These are phyloP conservation scores for Teratosphaeria epicoccoides DNA, from an alignment of 2,329 filamentous ascomycete genomes.

Conservation along the genomic window DNA sequence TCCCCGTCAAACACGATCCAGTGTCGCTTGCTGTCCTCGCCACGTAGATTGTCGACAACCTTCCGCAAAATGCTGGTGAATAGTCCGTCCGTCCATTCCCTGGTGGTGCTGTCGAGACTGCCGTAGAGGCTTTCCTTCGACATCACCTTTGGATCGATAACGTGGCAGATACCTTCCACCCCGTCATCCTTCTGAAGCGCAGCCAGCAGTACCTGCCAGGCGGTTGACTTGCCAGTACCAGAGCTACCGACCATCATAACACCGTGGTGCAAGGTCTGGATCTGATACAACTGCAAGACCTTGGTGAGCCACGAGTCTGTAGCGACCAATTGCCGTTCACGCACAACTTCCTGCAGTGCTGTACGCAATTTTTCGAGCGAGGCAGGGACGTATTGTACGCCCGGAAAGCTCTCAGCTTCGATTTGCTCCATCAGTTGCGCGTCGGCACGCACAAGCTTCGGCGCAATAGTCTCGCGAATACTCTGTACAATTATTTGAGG, in stretches of 20 bases:
- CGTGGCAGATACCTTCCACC: conserved; percentile 87
- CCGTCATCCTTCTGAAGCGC: conserved; percentile 85
- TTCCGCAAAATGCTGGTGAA: conserved; percentile 97
- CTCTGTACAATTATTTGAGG: conserved; percentile 98
- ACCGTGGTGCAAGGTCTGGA: conserved; percentile 95
- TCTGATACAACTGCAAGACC: conserved; percentile 92
- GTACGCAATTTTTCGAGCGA: conserved; percentile 68
- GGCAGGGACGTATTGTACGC: conserved; percentile 83
- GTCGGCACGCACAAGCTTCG: conserved; percentile 88
- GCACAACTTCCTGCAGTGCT: conserved; percentile 72
- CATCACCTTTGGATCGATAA: conserved; percentile 99
- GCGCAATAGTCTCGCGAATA: conserved; percentile 93
- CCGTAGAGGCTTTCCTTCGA: conserved; percentile 97
- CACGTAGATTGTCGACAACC: conserved; percentile 96
- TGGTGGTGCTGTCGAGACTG: conserved; percentile 87
- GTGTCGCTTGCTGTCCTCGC: conserved; percentile 91
- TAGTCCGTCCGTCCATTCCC: conserved; percentile 97
- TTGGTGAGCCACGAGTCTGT: conserved; percentile 97
- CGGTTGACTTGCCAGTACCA: conserved; percentile 90
- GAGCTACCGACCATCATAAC: conserved; percentile 99
- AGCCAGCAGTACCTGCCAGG: conserved; percentile 86
- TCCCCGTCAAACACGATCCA: conserved; percentile 99
- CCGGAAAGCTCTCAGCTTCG: conserved; percentile 79
- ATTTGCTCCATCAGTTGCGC: conserved; percentile 79
- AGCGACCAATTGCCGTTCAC: conserved; percentile 75